Evolutionary conservation across 169 alveolate genomes (phyloP).

Genomic region (Plasmodium malariae): DNA sequence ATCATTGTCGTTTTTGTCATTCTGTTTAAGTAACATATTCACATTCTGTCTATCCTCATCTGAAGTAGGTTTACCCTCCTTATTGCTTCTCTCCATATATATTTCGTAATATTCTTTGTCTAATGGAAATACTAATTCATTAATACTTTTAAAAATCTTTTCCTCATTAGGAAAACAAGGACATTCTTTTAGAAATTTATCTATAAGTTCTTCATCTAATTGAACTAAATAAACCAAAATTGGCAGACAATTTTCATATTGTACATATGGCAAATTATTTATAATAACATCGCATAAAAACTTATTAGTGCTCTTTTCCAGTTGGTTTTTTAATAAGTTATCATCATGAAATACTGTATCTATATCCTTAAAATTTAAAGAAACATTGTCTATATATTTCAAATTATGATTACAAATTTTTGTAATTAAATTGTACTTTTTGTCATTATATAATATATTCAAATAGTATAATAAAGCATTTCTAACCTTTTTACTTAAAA

Average conservation of each 20-base stretch:
- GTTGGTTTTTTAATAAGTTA: background rate
- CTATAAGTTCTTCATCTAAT: background rate
- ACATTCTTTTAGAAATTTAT: background rate
- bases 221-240: slow-evolving; percentile 28
- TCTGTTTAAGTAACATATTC: background rate
- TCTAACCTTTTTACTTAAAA: slow-evolving; percentile 20
- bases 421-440: background rate
- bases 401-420: slow-evolving; percentile 13
- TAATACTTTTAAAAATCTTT: slow-evolving; percentile 20
- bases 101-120: slow-evolving; percentile 12
- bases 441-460: slow-evolving; percentile 15
- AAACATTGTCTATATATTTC: slow-evolving; percentile 36
- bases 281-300: slow-evolving; percentile 43
- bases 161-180: slow-evolving; percentile 63
- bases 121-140: slow-evolving; percentile 13
- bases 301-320: slow-evolving; percentile 9
- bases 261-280: slow-evolving; percentile 15
- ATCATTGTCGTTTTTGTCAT: background rate
- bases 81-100: background rate
- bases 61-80: background rate
- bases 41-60: background rate
- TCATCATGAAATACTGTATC: background rate
- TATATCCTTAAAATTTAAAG: slow-evolving; percentile 18
- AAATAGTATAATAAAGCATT: slow-evolving; percentile 22
- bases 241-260: slow-evolving; percentile 27